Base-by-base conservation (phyloP, 140 eudicot species). In the Cichorium intybus region DNA sequence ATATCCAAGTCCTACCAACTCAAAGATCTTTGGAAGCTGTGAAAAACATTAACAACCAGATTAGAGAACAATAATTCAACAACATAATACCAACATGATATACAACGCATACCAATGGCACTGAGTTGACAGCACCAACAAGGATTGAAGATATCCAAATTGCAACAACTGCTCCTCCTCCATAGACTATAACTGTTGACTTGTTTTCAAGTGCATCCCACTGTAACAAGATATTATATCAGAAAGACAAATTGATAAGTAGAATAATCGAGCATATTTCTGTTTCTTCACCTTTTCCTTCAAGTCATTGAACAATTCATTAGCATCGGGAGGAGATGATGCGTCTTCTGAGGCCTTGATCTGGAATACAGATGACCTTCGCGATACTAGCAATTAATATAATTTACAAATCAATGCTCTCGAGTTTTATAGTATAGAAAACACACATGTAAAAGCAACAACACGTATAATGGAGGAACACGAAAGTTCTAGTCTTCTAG, bases 171-270 rank as follows among this genome's bases (percentile, higher is more conserved):
- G 90, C 93, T 37, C 96, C 96, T 78, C 96, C 96, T 62, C 95
- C 96, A 48, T 85, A 85, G 50, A 80, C 24, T 60, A 82, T 56
- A n/a, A 85, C 95, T 3, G 95, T 88, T 7, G 95, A 72, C 79
- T 88, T 88, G 85, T 88, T 80, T 67, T 88, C 95, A 80, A 88
- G 77, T 37, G 81, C 84, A 73, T 88, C 96, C 96, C 96, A 88
- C 88, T 85, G 58, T 37, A 58, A 24, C 9, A 51, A 58, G 68
- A 48, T 41, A 50, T 10, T 14, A 12, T 37, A 28, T 46, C 26
- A 21, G 20, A 17, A 8, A 47, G 11, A 31, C 21, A 18, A 75
- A 78, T 2, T 64, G 34, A 54, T 23, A 54, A 54, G 39, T 6
- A 23, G 27, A 58, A 11, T 14, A 60, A 43, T 15, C 5, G 22